Base-by-base conservation (phyloP, 495 filamentous ascomycete species). In the Penicillium odoratum region DNA sequence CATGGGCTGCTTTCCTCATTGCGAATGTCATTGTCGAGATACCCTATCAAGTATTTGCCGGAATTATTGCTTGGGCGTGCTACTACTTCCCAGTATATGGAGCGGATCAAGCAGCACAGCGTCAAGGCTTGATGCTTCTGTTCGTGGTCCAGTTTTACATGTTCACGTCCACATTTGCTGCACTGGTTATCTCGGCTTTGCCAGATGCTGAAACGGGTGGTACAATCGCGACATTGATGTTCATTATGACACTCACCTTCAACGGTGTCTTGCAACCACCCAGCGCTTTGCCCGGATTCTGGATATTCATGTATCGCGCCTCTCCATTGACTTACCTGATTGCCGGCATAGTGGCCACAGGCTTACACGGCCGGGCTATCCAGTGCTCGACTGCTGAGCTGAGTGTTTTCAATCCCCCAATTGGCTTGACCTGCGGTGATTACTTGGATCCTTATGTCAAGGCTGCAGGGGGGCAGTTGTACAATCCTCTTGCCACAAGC, bases 281-380 rank as follows among this genome's bases (percentile, higher is more conserved):
- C 1, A 18, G 25, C 34, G 31, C 28, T 3, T 68, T 87, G 21
- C 86, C 85, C 6, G 67, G 76, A 11, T 90, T 88, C 77, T 90
- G 86, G 86, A 86, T 84, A 59, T 88, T 87, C 71, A 85, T 88
- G 81, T 86, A 88, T 64, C 80, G 82, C 36, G 72, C 85, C 56
- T 85, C 82, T 9, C 86, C 87, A 18, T 78, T 89, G 48, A 84
- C 81, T 0, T 88, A 89, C 56, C 80, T 89, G 1, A 81, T 91
- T 8, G 77, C 76, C 31, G 82, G 80, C 15, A 82, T 91, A 66
- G 61, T 91, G 15, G 81, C 85, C 0, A 78, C 77, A 0, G 83
- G 78, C 0, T 65, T 92, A 4, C 80, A 84, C 18, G 85, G 88
- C 33, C 79, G 81, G 3, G 16, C 65, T 0, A 82, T 87, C 2